phyloP scores from a whole-genome alignment of 768 basidiomycete genomes.

The Mycena epipterygia region DNA sequence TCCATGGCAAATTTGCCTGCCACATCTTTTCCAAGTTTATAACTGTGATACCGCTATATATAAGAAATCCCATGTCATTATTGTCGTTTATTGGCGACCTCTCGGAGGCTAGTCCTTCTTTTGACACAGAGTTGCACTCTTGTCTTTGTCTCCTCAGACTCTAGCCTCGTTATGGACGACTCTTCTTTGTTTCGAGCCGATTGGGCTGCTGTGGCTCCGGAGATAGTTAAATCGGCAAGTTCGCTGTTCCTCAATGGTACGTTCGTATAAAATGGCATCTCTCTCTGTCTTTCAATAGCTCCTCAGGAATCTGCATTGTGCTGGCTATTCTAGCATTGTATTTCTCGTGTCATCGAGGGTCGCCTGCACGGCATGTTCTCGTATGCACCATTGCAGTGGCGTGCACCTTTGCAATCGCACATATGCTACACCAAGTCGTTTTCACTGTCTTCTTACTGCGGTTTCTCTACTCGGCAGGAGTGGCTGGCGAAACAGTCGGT shows the following conservation, averaged over 20 bases:
- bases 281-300: background rate
- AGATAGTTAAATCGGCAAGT: background rate
- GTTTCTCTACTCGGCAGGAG: background rate
- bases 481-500: background rate
- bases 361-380: background rate
- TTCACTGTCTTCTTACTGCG: background rate
- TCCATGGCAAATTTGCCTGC: too few relatives aligned
- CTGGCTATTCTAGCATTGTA: background rate
- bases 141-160: too few relatives aligned
- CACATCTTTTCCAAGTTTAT: too few relatives aligned
- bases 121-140: too few relatives aligned
- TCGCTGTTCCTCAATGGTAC: constrained; percentile 10
- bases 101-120: too few relatives aligned
- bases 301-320: constrained; percentile 9
- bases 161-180: too few relatives aligned
- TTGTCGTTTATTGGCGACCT: too few relatives aligned
- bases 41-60: too few relatives aligned
- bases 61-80: too few relatives aligned
- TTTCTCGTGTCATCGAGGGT: background rate
- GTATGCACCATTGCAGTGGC: background rate
- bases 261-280: background rate
- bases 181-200: too few relatives aligned
- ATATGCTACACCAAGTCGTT: background rate
- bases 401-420: background rate
- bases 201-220: background rate